phyloP scores from a whole-genome alignment of 148 eudicot genomes.

The Amaranthus hypochondriacus region DNA sequence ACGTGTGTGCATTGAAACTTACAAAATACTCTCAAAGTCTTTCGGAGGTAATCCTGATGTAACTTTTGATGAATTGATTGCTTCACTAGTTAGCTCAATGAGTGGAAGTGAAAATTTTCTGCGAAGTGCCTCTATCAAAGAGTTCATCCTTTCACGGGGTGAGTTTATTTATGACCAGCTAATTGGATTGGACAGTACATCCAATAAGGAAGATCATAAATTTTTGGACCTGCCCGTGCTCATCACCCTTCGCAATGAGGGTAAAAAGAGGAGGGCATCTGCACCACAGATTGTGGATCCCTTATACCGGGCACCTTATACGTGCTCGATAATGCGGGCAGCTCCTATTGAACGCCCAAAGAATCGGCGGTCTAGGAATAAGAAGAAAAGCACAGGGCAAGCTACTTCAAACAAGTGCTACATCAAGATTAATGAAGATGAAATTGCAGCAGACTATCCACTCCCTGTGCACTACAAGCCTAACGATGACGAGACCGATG shows the following conservation, averaged over 20 bases:
- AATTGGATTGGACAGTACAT: constrained; percentile 78
- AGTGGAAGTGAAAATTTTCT: constrained; percentile 68
- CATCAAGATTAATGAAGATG: constrained; percentile 90
- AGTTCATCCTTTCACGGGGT: constrained; percentile 83
- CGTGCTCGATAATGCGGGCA: constrained; percentile 47
- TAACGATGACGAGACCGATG: constrained; percentile 69
- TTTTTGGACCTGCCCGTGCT: constrained; percentile 67
- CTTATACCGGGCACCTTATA: constrained; percentile 15
- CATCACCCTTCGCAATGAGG: constrained; percentile 61
- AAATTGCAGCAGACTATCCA: constrained; percentile 91
- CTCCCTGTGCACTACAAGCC: constrained; percentile 77
- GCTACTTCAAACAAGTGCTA: constrained; percentile 53
- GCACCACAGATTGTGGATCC: constrained; percentile 19
- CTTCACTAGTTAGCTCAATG: constrained; percentile 73
- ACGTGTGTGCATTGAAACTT: constrained; percentile 72
- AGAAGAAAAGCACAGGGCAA: constrained; percentile 42
- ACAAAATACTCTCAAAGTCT: constrained; percentile 68
- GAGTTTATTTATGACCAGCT: constrained; percentile 86
- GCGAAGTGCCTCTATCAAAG: constrained; percentile 57
- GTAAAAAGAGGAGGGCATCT: constrained; percentile 34
- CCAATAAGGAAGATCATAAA: constrained; percentile 46
- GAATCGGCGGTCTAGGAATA: constrained; percentile 62
- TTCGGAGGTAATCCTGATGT: constrained; percentile 76
- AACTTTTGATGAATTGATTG: constrained; percentile 76
- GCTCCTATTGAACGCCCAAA: constrained; percentile 71